phyloP scores from a whole-genome alignment of 1,284 basidiomycete species.

The Kwoniella shivajii region DNA sequence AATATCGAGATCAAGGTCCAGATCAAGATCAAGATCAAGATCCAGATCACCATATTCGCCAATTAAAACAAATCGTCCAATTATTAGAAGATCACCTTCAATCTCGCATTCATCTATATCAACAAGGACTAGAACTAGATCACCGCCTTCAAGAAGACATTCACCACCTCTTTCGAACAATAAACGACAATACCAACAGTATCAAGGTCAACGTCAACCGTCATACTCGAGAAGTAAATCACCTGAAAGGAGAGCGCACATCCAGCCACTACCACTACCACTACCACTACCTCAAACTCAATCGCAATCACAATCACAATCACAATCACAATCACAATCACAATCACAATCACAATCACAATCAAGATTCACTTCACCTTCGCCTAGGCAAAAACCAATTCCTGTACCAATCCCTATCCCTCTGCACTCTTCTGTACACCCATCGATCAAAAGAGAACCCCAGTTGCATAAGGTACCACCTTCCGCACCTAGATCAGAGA shows the following conservation, averaged over 20 bases:
- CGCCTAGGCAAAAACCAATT: neutral
- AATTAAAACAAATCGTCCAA: too few relatives aligned
- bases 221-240: conserved; percentile 1
- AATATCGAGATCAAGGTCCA: conserved; percentile 5
- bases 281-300: neutral
- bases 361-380: neutral
- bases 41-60: conserved; percentile 24
- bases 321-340: neutral
- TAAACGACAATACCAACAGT: conserved; percentile 6
- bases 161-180: conserved; percentile 15
- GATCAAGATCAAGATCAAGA: conserved; percentile 24
- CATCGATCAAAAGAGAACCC: neutral
- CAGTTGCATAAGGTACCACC: conserved; percentile 15
- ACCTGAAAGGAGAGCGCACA: neutral
- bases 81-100: conserved; percentile 13
- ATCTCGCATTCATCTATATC: conserved; percentile 14
- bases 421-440: conserved; percentile 3
- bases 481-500: conserved; percentile 31
- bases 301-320: neutral
- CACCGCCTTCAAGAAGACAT: conserved; percentile 21
- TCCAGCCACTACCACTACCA: neutral
- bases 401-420: neutral
- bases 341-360: neutral
- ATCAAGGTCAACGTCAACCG: too few relatives aligned
- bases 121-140: too few relatives aligned